Evolutionary conservation across 495 filamentous ascomycete species (phyloP), one percentile per base, ranked within the genome.

Genomic region (Hypoxylon fuscum): DNA sequence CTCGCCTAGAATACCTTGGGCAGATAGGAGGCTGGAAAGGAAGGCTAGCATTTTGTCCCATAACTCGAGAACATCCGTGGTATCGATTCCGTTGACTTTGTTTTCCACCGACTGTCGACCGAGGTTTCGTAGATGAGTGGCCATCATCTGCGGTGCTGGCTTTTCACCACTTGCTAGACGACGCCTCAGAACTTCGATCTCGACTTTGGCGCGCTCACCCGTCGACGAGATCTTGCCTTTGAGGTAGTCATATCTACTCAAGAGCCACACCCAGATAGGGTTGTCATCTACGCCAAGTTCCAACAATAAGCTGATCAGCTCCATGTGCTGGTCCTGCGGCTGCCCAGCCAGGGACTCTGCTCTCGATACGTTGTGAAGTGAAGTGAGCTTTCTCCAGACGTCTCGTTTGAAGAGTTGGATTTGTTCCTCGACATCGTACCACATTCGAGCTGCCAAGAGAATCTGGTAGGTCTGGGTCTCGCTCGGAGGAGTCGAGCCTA

Each of bases 251-350:
- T 90, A 93, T 5, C 91, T 86, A 66, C 90, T 96, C 49, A 93
- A 76, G 34, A 98, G 83, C 95, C 95, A 98, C 1, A 92, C 83
- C 90, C 90, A 96, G 47, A 98, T 94, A 8, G 95, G 95, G 71
- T 96, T 98, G 45, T 98, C 92, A 17, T 95, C 89, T 9, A 96
- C 93, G 18, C 95, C 95, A 14, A 98, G 74, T 73, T 98, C 93
- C 22, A 98, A 74, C 23, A 98, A 80, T 12, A 97, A 83, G 11
- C 89, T 82, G 40, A 97, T 97, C 43, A 96, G 76, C 62, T 93
- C 90, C 89, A 96, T 91, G 71, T 96, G 86, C 69, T 93, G 89
- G 56, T 96, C 91, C 45, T 87, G 81, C 15, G 83, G 78, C 18
- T 69, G 74, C n/a, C 81, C 78, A 14, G 76, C 71, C 6, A 69